phyloP scores from a whole-genome alignment of 1,284 basidiomycete genomes.

The Fomitopsis betulina region DNA sequence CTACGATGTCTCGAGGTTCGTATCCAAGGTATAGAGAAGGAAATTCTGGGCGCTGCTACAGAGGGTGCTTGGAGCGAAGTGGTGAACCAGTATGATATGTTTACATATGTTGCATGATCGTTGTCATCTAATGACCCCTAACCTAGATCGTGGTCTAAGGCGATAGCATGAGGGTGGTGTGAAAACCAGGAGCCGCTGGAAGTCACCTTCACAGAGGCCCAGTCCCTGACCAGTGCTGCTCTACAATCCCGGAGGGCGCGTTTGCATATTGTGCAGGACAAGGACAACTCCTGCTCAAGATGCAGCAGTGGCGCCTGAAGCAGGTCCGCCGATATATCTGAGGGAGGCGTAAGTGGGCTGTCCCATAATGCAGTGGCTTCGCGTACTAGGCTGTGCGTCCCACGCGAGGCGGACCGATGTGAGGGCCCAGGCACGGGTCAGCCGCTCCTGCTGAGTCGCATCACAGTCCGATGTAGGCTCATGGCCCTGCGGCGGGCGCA shows the following conservation, averaged over 20 bases:
- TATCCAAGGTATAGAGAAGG: too few relatives aligned
- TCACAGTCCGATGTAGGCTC: constrained; percentile 24
- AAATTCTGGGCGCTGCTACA: too few relatives aligned
- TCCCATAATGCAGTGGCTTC: neutral
- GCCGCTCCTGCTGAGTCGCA: constrained; percentile 23
- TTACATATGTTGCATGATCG: too few relatives aligned
- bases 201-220: constrained; percentile 66
- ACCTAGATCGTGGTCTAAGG: neutral
- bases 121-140: too few relatives aligned
- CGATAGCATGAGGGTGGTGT: neutral
- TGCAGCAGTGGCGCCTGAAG: constrained; percentile 24
- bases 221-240: constrained; percentile 58
- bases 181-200: neutral
- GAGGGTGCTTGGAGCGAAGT: too few relatives aligned
- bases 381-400: constrained; percentile 32
- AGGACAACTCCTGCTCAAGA: constrained; percentile 22
- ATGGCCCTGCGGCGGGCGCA: constrained; percentile 30
- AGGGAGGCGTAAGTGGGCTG: neutral
- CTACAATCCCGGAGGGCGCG: constrained; percentile 54
- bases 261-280: constrained; percentile 46
- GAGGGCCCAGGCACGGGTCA: constrained; percentile 32
- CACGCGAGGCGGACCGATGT: constrained; percentile 31
- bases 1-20: too few relatives aligned
- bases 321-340: constrained; percentile 23
- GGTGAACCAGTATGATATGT: too few relatives aligned